phyloP scores from a whole-genome alignment of 345 rosid genomes.

The Cardiospermum halicacabum region DNA sequence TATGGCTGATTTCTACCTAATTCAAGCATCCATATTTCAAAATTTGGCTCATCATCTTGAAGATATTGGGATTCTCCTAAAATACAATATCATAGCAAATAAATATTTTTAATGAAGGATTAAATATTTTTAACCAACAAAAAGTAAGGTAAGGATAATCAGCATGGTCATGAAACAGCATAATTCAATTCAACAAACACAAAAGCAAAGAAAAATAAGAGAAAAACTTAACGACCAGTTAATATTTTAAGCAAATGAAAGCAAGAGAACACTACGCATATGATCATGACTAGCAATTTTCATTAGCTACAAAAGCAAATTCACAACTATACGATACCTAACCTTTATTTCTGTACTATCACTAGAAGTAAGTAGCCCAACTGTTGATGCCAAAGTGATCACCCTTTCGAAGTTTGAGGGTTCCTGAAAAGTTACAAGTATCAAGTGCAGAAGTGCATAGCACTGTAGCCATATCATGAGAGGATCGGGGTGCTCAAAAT shows the following conservation, averaged over 20 bases:
- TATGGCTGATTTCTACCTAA: neutral
- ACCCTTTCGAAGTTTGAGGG: conserved; percentile 54
- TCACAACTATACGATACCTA: conserved; percentile 20
- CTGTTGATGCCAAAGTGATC: conserved; percentile 49
- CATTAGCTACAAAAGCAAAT: too few relatives aligned
- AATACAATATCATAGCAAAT: neutral
- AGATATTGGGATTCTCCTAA: neutral
- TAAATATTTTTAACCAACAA: neutral
- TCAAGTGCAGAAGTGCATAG: neutral
- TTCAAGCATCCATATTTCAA: neutral
- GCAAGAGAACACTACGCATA: too few relatives aligned
- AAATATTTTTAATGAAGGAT: neutral
- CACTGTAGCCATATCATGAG: neutral
- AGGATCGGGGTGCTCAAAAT: neutral
- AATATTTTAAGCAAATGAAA: too few relatives aligned
- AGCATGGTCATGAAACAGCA: neutral
- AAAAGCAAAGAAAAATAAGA: too few relatives aligned
- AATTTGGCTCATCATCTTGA: neutral
- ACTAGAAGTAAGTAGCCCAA: conserved; percentile 50
- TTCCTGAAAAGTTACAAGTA: conserved; percentile 39
- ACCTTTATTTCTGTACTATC: conserved; percentile 61
- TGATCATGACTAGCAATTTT: too few relatives aligned
- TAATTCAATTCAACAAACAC: conserved; percentile 7
- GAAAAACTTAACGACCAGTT: too few relatives aligned
- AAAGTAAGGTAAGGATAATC: neutral